Base-by-base conservation (phyloP, 306 rosid species). In the Lupinus albus region DNA sequence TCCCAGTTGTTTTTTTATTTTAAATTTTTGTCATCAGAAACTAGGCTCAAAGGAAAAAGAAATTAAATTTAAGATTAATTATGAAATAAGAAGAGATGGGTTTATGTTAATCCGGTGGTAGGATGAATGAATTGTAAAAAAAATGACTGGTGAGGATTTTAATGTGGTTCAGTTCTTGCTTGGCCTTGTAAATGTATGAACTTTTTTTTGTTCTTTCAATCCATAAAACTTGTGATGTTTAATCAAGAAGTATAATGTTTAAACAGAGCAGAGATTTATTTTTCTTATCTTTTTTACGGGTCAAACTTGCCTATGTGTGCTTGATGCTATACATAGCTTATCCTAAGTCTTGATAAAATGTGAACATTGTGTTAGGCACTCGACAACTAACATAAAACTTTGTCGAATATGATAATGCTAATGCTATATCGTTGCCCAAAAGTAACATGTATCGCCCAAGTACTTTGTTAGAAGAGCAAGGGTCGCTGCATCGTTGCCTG, bases 131-230 rank as follows among this genome's bases (percentile, higher is more conserved):
- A 61, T 53, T 70, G 72, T 58, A 73, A 64, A 72, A 64, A 64
- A 78, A 71, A 8, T 33, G 49, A 54, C 16, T 41, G 13, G 54
- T 1, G 56, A 44, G 65, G 44, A 38, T 52, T 52, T 70, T 56
- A 45, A 53, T 8, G 61, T 75, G 59, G 63, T 59, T 63, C 62
- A 64, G 18, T 72, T 68, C 20, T 73, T 72, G 59, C 86, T 76
- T 76, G 55, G 61, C 73, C 70, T 71, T 89, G 87, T 84, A 85
- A 73, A 83, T 84, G 70, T 49, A 44, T 61, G 77, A 77, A 39
- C 1, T 1, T 10, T 1, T 36, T 39, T 39, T 39, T 39, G 0
- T 9, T 39, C 3, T 39, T 9, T 39, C 12, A 10, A 39, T 39
- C 9, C 45, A 39, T 39, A 39, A 85, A 73, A 83, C 83, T 67